Conservation (phyloP, 257 asterid species). For the Ehretia macrophylla region DNA sequence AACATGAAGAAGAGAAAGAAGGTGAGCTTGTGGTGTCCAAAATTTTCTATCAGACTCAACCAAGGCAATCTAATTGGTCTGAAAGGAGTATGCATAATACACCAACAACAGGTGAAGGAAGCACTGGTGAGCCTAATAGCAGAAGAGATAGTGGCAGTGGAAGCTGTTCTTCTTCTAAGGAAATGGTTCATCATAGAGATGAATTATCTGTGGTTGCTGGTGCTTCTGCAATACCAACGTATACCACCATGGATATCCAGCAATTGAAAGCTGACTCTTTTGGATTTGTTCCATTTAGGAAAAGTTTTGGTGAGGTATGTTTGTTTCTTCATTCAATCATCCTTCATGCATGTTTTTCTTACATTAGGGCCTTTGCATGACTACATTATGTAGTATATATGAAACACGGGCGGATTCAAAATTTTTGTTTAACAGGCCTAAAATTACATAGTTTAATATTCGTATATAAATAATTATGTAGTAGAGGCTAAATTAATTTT, state of each 20-base stretch:
- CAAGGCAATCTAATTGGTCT: conserved; percentile 86
- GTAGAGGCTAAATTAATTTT: too few species aligned
- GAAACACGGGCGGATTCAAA: too few species aligned
- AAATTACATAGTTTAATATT: too few species aligned
- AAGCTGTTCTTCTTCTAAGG: conserved; percentile 53
- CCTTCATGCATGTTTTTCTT: conserved; percentile 12
- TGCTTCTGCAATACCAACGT: conserved; percentile 42
- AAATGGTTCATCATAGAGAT: conserved; percentile 40
- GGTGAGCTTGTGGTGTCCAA: conserved; percentile 95
- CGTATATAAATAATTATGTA: too few species aligned
- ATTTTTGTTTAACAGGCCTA: too few species aligned
- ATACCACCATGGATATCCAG: conserved; percentile 52
- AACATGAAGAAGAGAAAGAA: conserved; percentile 86
- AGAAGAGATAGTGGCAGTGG: conserved; percentile 48
- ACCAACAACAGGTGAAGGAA: conserved; percentile 15
- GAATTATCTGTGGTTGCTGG: conserved; percentile 44
- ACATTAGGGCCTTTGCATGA: too few species aligned
- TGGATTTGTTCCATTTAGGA: conserved; percentile 61
- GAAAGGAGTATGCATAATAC: conserved; percentile 24
- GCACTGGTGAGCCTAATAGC: conserved; percentile 16
- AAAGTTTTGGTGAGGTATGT: conserved; percentile 76
- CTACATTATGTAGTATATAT: too few species aligned
- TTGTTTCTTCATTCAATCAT: not conserved
- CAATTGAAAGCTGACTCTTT: conserved; percentile 70
- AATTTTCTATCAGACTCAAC: conserved; percentile 92